phyloP scores from a whole-genome alignment of 306 rosid genomes.

The Ammopiptanthus mongolicus region DNA sequence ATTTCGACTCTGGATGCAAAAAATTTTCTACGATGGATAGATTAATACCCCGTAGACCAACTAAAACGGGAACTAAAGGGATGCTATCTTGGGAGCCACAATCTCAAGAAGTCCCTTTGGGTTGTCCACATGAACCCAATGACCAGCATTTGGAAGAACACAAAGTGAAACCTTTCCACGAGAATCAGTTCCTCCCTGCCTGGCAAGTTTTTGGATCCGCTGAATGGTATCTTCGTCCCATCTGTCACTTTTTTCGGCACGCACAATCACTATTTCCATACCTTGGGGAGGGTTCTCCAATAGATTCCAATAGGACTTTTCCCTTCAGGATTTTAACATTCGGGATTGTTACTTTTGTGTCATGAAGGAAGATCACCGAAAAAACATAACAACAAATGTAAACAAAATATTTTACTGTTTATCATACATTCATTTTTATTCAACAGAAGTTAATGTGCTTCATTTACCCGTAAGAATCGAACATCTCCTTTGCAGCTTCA shows the following conservation, averaged over 20 bases:
- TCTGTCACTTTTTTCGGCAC: constrained; percentile 84
- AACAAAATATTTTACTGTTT: not conserved
- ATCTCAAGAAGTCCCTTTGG: constrained; percentile 84
- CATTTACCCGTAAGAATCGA: constrained; percentile 73
- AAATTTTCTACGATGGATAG: not conserved
- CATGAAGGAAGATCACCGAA: not conserved
- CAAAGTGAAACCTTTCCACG: constrained; percentile 53
- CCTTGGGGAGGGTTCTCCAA: constrained; percentile 79
- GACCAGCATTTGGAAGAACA: constrained; percentile 84
- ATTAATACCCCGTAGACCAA: not conserved
- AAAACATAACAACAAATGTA: not conserved
- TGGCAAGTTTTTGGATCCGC: constrained; percentile 49
- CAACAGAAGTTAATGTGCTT: constrained; percentile 1
- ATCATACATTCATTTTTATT: not conserved
- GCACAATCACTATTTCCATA: constrained; percentile 58
- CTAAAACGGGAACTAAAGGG: constrained; percentile 34
- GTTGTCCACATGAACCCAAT: constrained; percentile 96
- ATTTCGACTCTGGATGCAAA: not conserved
- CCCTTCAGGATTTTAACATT: constrained; percentile 38
- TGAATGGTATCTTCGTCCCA: constrained; percentile 61
- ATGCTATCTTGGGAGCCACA: constrained; percentile 61
- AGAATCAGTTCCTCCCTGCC: constrained; percentile 34
- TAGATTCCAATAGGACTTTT: constrained; percentile 69
- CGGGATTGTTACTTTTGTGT: not conserved
- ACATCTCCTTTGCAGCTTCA: constrained; percentile 76